Evolutionary conservation across 176 grass and related monocot species (phyloP), one percentile per base, ranked within the genome.

Genomic region (Juncus effusus): DNA sequence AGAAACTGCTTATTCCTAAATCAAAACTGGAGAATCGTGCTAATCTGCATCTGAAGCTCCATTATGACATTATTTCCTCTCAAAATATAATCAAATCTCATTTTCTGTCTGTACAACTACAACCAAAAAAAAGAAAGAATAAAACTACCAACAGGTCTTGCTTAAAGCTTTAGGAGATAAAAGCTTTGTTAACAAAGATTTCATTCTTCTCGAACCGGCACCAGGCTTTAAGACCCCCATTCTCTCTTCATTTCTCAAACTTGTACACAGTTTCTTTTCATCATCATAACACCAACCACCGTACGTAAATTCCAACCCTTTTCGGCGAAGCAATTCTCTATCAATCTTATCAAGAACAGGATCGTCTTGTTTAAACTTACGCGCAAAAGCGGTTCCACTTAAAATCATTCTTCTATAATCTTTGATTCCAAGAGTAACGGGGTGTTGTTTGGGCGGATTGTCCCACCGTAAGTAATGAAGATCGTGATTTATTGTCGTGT

Each of bases 401-500:
- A 99, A 78, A 68, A 99, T 64, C 81, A 85, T 90, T 61, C 61
- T 90, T 49, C 86, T 82, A 44, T 83, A 89, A 74, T 99, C 95
- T 53, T 68, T 80, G 35, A 87, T 10, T 1, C 81, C 79, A 16
- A 99, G 78, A 75, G 67, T 40, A n/a, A 93, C 78, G 63, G 95
- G 95, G 73, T 99, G 95, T 70, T 99, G 95, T 76, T 90, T 99
- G 7, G 95, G 95, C 3, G 95, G 94, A 53, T 40, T 99, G 72
- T 94, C 95, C 89, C 95, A 99, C 0, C 42, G 61, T 74, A 99
- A 86, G 72, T 76, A 94, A 59, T 78, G 95, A 49, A 99, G 75
- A 73, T 99, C 95, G 53, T 84, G 77, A 80, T 93, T 99, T 0
- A 87, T 83, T 0, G 89, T 90, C 0, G 80, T 75, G 85, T 99